Base-by-base conservation (phyloP, 345 rosid genomes). In the Syzygium aqueum region DNA sequence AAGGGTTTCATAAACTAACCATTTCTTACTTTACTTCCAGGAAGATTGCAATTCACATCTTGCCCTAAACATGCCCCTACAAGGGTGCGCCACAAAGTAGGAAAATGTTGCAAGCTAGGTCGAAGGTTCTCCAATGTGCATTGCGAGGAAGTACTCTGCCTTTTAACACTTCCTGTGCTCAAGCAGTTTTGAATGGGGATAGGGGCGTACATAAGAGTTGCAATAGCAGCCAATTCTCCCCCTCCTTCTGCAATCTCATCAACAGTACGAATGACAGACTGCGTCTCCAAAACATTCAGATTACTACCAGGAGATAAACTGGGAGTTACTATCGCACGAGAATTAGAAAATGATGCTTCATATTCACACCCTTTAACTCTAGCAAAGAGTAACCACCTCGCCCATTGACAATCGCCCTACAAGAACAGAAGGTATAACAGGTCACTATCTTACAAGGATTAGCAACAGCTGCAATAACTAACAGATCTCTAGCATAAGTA, bases 161-260 rank as follows among this genome's bases (percentile, higher is more conserved):
- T 93, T 87, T 91, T 95, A 73, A 97, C 93, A 90, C 97, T 92
- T 59, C 98, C 98, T 85, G 95, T 92, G 90, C 92, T 94, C 88
- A 95, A 87, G 90, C 95, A 95, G 67, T 90, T 91, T 89, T 97
- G 98, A 89, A 97, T 92, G 87, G 98, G 96, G 67, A 90, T 88
- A 84, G 94, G 89, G 65, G 98, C 96, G 89, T 91, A 93, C 98
- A 97, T 94, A 88, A 97, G 93, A 90, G 99, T 97, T 88, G 99
- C 98, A 90, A 97, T 90, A 90, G 99, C 99, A 61, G 98, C 99
- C 97, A 97, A 87, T 93, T 96, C 98, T 87, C 96, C 95, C 53
- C 95, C 98, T 91, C 98, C 97, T 92, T 96, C 99, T 8, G 98
- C 99, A 87, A 97, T 95, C 91, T 97, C 99, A 90, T 97, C 99